phyloP scores from a whole-genome alignment of 2,329 filamentous ascomycete species.

The Trichothecium sympodiale region DNA sequence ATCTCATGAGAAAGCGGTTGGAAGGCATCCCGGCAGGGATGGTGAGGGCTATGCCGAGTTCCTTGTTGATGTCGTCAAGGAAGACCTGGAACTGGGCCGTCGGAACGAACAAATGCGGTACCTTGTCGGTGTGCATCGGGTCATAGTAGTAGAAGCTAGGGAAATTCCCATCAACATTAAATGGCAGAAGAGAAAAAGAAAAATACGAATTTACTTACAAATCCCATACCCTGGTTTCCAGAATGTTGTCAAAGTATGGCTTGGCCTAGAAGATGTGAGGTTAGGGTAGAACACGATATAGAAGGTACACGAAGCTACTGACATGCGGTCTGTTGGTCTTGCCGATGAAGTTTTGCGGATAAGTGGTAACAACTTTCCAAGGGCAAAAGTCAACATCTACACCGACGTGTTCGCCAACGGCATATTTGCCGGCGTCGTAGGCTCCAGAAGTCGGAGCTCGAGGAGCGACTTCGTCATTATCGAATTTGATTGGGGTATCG shows the following conservation, averaged over 20 bases:
- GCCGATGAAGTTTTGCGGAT: slow-evolving; percentile 48
- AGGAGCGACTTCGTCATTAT: not conserved
- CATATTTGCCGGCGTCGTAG: slow-evolving; percentile 14
- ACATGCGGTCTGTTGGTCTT: slow-evolving; percentile 38
- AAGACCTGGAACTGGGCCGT: slow-evolving; percentile 54
- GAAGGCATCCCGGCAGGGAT: slow-evolving; percentile 44
- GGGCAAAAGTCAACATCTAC: slow-evolving; percentile 30
- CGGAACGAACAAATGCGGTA: slow-evolving; percentile 56
- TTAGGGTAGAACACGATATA: too few relatives aligned
- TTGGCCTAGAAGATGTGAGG: slow-evolving; percentile 17
- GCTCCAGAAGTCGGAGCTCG: slow-evolving; percentile 1
- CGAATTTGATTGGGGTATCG: not conserved
- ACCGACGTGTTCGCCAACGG: slow-evolving; percentile 12
- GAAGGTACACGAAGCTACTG: slow-evolving; percentile 10
- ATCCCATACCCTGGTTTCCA: slow-evolving; percentile 58
- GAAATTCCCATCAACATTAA: not conserved
- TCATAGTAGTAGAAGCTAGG: slow-evolving; percentile 57
- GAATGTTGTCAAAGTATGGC: slow-evolving; percentile 46
- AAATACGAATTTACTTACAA: slow-evolving; percentile 43
- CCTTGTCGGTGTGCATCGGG: slow-evolving; percentile 29
- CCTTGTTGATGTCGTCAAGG: slow-evolving; percentile 51
- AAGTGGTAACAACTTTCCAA: slow-evolving; percentile 43
- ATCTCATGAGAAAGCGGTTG: slow-evolving; percentile 48
- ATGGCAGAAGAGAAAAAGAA: not conserved
- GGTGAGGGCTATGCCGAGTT: slow-evolving; percentile 39